These are phyloP conservation scores for Eimeria acervulina DNA, from an alignment of 169 alveolate species.

Conservation along the genomic window DNA sequence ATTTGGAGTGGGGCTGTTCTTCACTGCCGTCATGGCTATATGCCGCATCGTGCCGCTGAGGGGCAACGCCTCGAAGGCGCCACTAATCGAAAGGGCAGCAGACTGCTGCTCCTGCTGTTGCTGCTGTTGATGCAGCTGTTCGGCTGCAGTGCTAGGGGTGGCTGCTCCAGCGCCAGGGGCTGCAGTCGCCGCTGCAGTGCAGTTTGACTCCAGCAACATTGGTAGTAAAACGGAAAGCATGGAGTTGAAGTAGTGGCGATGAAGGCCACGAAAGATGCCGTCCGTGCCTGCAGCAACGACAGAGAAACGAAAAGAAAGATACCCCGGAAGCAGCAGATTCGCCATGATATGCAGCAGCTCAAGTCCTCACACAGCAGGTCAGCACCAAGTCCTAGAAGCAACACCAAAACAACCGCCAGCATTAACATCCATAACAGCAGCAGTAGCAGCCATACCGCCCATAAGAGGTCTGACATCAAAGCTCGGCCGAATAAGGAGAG, in stretches of 20 bases:
- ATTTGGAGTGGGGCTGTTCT: constrained; percentile 85
- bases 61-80: constrained; percentile 89
- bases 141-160: neutral
- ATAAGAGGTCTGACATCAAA: constrained; percentile 88
- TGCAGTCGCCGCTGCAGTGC: constrained; percentile 24
- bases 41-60: constrained; percentile 86
- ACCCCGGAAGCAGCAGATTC: neutral
- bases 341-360: neutral
- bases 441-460: constrained; percentile 83
- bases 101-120: constrained; percentile 72
- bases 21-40: constrained; percentile 84
- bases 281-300: constrained; percentile 57
- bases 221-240: constrained; percentile 60
- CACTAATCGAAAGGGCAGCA: constrained; percentile 73
- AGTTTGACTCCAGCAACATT: constrained; percentile 25
- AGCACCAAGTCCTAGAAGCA: neutral
- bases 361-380: neutral
- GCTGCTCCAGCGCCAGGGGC: neutral
- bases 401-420: neutral
- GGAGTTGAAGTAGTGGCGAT: constrained; percentile 61
- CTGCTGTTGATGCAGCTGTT: constrained; percentile 54
- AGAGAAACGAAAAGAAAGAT: neutral
- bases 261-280: constrained; percentile 62
- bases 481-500: constrained; percentile 88
- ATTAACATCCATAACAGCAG: neutral